These are phyloP conservation scores for Mycena citricolor DNA, from an alignment of 1,284 basidiomycete species.

Conservation along the genomic window DNA sequence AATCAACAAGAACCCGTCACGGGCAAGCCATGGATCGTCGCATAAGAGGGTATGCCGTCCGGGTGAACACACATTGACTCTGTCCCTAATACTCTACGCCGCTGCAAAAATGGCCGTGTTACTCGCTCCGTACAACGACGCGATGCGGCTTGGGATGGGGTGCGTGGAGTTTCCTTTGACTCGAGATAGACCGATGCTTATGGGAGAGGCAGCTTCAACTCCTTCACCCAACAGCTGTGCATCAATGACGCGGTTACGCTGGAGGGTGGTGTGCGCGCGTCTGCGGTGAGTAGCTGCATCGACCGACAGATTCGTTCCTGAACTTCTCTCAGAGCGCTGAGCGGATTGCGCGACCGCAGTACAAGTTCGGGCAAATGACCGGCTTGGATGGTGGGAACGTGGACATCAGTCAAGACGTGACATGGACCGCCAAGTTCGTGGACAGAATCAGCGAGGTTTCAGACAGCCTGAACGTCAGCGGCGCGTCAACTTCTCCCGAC, in stretches of 20 bases:
- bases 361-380: not conserved
- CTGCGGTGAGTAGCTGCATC: not conserved
- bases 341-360: too few species aligned
- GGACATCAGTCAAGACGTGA: slow-evolving; percentile 3
- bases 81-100: too few species aligned
- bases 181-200: not conserved
- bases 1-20: too few species aligned
- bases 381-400: not conserved
- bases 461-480: slow-evolving; percentile 5
- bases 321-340: too few species aligned
- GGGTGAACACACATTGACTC: too few species aligned
- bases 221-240: slow-evolving; percentile 10
- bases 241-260: slow-evolving; percentile 8
- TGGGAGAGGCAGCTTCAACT: slow-evolving; percentile 10
- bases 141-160: slow-evolving; percentile 5
- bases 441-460: slow-evolving; percentile 7
- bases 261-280: too few species aligned
- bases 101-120: not conserved
- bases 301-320: too few species aligned
- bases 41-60: too few species aligned
- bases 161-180: not conserved
- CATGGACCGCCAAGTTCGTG: slow-evolving; percentile 10
- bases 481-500: not conserved
- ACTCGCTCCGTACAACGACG: not conserved
- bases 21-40: too few species aligned